Conservation (phyloP, 306 rosid species). For the Canavalia gladiata region DNA sequence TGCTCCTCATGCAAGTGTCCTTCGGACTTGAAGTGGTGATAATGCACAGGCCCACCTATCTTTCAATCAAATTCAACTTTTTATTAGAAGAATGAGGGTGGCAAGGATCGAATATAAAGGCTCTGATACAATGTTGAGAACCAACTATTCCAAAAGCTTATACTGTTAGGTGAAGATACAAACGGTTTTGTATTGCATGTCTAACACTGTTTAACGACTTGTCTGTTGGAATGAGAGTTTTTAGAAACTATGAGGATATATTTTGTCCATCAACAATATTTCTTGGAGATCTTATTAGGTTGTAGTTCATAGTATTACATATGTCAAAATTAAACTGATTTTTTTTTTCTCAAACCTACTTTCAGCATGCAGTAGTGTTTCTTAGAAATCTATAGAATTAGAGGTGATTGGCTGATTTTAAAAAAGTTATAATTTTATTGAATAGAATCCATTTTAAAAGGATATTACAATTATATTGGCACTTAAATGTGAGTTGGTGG, state of each 20-base stretch:
- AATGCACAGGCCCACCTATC: not conserved
- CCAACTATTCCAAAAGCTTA: not conserved
- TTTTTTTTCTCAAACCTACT: not conserved
- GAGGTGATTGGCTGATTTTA: not conserved
- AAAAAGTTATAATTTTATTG: conserved; percentile 1
- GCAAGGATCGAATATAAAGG: not conserved
- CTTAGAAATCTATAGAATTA: not conserved
- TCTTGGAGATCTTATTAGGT: conserved; percentile 17
- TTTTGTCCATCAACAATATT: conserved; percentile 1
- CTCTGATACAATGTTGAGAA: not conserved
- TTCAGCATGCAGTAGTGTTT: conserved; percentile 2
- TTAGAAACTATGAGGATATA: conserved; percentile 27
- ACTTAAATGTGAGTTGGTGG: not conserved
- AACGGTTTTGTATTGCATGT: not conserved
- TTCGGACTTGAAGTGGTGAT: not conserved
- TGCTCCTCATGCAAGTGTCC: not conserved
- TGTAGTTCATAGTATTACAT: not conserved
- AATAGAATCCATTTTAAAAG: conserved; percentile 6
- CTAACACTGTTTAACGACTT: not conserved
- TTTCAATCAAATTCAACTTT: not conserved
- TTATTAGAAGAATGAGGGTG: not conserved
- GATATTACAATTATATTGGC: not conserved
- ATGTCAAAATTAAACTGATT: not conserved
- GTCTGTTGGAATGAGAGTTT: conserved; percentile 14
- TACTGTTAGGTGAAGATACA: not conserved